Base-by-base conservation (phyloP, 2,329 filamentous ascomycete genomes). In the Metarhizium sp. region DNA sequence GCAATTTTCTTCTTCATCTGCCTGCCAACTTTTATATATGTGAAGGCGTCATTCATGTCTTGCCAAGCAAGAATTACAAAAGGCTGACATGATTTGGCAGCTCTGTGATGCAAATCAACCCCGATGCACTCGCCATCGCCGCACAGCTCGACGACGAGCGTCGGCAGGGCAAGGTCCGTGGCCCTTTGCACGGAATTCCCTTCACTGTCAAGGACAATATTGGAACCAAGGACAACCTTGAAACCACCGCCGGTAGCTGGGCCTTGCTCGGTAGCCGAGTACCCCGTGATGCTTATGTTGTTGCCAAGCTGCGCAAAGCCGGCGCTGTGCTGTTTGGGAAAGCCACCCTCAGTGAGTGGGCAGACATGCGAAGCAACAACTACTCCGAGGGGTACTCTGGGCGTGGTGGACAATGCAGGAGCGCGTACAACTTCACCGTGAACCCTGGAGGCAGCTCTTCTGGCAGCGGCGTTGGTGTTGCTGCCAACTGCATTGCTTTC, bases 131-230 rank as follows among this genome's bases (percentile, higher is more conserved):
- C 38, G 63, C 66, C 25, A 88, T 90, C 55, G 87, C 87, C 3
- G 70, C 71, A 5, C 64, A 73, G 14, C 72, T 84, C 34, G 87
- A 91, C 61, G 65, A 64, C 0, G 86, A 90, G 68, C 78, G 87
- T 18, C 64, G 66, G 13, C 62, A 70, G 1, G 84, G 84, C 29
- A 73, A 71, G 43, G 67, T 84, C 10, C 78, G 84, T n/a, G 79
- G 86, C 1, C 81, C 82, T 1, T 75, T 92, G 1, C 87, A 91
- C 65, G 87, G 87, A 3, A 88, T 92, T 47, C 87, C 88, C 0
- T 88, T 88, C 65, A 74, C 86, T 2, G 80, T 90, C 59, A 91
- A 91, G 69, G 87, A 91, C 65, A 87, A 86, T 64, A 86, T 88
- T 54, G 84, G 77, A 29, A 82, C 79, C 8, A 82, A 82, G 59